Conservation (phyloP, 257 asterid species). For the Solanum clarkiae region DNA sequence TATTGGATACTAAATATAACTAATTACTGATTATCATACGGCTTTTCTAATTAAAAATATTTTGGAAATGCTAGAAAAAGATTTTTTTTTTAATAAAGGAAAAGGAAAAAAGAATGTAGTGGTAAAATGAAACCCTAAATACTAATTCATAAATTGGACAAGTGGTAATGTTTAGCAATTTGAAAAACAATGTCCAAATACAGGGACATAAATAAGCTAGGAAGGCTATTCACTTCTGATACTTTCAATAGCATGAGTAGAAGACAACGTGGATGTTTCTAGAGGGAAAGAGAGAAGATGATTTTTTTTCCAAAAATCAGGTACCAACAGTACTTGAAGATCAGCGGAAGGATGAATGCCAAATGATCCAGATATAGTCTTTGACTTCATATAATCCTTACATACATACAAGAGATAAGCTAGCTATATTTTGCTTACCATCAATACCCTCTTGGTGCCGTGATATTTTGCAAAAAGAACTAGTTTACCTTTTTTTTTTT, state of each 20-base stretch:
- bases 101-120: not conserved
- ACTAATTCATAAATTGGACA: not conserved
- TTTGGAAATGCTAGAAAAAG: not conserved
- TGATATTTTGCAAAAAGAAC: not conserved
- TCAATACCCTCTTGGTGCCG: not conserved
- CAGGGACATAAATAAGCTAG: not conserved
- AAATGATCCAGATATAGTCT: not conserved
- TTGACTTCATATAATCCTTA: not conserved
- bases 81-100: not conserved
- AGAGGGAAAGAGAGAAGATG: not conserved
- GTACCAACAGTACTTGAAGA: not conserved
- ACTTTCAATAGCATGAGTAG: not conserved
- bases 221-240: not conserved
- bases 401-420: not conserved
- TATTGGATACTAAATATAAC: not conserved
- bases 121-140: not conserved
- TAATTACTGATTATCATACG: not conserved
- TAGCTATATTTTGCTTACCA: not conserved
- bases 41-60: not conserved
- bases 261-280: not conserved
- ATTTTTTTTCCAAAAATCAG: not conserved
- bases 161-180: not conserved
- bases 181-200: not conserved
- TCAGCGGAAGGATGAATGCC: not conserved
- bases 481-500: not conserved